Evolutionary conservation across 2,329 filamentous ascomycete species (phyloP), one percentile per base, ranked within the genome.

Genomic region (Calcarisporium arbuscula): DNA sequence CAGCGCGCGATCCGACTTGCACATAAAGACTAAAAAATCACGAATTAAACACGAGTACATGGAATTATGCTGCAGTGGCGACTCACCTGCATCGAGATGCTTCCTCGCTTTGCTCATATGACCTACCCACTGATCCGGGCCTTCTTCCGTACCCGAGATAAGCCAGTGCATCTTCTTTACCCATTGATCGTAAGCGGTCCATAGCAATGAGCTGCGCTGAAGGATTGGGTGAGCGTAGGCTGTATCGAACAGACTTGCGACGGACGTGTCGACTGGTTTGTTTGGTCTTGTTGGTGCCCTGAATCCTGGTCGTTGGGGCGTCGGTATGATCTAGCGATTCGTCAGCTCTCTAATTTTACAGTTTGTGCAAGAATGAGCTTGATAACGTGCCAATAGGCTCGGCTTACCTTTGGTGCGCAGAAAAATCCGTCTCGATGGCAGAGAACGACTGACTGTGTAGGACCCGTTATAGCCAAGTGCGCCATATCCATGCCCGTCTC

Each of bases 211-310:
- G 11, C 61, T 62, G n/a, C 57, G 56, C 37, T 67, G 62, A 1
- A 72, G 50, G 4, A 60, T 38, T 0, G 64, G 62, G n/a, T 70
- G 68, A 5, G 65, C 61, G 35, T 72, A 72, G 5, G 66, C 65
- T 0, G 68, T 71, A 40, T 72, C 68, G 39, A 73, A 71, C 5
- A 72, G 47, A 35, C 65, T 69, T 8, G 66, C 67, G 2, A 64
- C 54, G 1, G 62, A 61, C 4, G 62, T 58, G 41, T 72, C 68
- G 11, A 68, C 58, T 0, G 68, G 67, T 25, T 69, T 67, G 29
- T 66, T 67, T 8, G 52, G 57, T 2, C 28, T 34, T 7, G 36
- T 20, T 8, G 30, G 28, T 1, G 36, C 6, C 8, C 33, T 11
- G 5, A 41, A 22, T 9, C 28, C 28, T 5, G 28, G 29, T 4